Percentiles rank a stretch among this genome's conserved stretches.
Evolutionary conservation across 169 alveolate genomes (phyloP).

Genomic region (Eimeria brunetti): DNA sequence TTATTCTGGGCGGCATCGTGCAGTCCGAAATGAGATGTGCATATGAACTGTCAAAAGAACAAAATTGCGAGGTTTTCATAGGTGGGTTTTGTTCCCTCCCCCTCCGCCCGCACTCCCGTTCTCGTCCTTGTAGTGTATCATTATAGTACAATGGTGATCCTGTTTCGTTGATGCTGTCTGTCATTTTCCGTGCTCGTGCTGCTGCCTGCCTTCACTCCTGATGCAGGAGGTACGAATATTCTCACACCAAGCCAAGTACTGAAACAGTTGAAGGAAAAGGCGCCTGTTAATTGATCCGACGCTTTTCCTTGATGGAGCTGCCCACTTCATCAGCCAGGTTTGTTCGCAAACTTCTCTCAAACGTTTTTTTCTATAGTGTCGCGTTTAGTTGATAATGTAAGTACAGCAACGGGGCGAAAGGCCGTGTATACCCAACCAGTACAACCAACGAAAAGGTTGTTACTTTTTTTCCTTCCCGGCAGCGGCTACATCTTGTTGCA

Average conservation of each 20-base stretch:
- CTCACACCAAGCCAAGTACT: conserved; percentile 61
- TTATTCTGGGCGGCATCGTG: conserved; percentile 80
- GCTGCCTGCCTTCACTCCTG: background rate
- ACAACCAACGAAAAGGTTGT: background rate
- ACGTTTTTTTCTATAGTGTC: background rate
- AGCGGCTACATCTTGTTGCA: background rate
- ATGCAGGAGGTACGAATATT: conserved; percentile 50
- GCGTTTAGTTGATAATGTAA: background rate
- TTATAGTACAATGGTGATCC: background rate
- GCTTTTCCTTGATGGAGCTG: background rate
- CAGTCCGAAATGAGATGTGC: conserved; percentile 82
- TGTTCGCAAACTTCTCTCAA: background rate
- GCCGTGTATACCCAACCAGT: background rate
- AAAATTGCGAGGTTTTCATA: conserved; percentile 68
- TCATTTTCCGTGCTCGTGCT: background rate
- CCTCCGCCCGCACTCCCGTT: background rate
- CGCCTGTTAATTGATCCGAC: background rate
- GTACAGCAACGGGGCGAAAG: background rate
- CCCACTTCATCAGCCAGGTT: background rate
- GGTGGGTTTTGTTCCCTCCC: conserved; percentile 57
- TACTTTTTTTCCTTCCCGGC: background rate
- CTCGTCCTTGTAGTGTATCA: background rate
- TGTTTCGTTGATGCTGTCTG: background rate
- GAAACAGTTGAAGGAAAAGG: conserved; percentile 46
- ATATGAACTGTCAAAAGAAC: conserved; percentile 79